A percentile compares a stretch with the other conserved stretches of the same genome.
phyloP scores from a whole-genome alignment of 2,329 filamentous ascomycete genomes.

The Fusarium keratoplasticum region DNA sequence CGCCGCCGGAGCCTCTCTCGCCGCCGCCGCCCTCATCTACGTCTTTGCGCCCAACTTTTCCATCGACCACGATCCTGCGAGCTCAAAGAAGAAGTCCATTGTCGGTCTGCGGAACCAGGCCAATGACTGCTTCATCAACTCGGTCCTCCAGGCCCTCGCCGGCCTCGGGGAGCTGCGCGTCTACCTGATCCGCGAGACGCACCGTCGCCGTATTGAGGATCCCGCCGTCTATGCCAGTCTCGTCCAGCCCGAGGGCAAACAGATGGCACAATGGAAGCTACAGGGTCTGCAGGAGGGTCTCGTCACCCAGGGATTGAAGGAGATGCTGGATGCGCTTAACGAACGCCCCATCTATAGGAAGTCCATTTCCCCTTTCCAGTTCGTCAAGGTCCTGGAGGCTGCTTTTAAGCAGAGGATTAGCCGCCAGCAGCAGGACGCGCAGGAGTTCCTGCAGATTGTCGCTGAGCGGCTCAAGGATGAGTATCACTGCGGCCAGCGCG shows the following conservation, averaged over 20 bases:
- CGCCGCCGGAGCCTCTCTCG: slow-evolving; percentile 93
- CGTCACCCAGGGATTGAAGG: slow-evolving; percentile 89
- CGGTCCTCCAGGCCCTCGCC: slow-evolving; percentile 90
- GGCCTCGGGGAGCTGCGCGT: slow-evolving; percentile 89
- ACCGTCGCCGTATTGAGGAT: slow-evolving; percentile 84
- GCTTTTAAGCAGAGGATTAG: slow-evolving; percentile 93
- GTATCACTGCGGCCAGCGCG: slow-evolving; percentile 85
- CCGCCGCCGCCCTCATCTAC: slow-evolving; percentile 94
- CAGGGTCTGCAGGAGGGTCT: slow-evolving; percentile 81
- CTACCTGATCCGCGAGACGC: slow-evolving; percentile 92
- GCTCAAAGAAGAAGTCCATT: slow-evolving; percentile 81
- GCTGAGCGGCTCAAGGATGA: slow-evolving; percentile 93
- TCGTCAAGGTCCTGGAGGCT: slow-evolving; percentile 84
- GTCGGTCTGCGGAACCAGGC: slow-evolving; percentile 91
- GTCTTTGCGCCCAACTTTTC: slow-evolving; percentile 98
- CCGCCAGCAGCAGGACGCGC: slow-evolving; percentile 95
- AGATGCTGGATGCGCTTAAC: slow-evolving; percentile 91
- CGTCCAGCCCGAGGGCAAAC: slow-evolving; percentile 59
- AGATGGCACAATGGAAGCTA: slow-evolving; percentile 69
- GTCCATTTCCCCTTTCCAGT: slow-evolving; percentile 87
- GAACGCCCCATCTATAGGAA: slow-evolving; percentile 94
- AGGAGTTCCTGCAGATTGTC: slow-evolving; percentile 95
- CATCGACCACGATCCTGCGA: slow-evolving; percentile 82
- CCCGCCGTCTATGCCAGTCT: slow-evolving; percentile 77
- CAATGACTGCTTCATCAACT: slow-evolving; percentile 98